phyloP scores from a whole-genome alignment of 208 protist species.

The Trypanosoma theileri region DNA sequence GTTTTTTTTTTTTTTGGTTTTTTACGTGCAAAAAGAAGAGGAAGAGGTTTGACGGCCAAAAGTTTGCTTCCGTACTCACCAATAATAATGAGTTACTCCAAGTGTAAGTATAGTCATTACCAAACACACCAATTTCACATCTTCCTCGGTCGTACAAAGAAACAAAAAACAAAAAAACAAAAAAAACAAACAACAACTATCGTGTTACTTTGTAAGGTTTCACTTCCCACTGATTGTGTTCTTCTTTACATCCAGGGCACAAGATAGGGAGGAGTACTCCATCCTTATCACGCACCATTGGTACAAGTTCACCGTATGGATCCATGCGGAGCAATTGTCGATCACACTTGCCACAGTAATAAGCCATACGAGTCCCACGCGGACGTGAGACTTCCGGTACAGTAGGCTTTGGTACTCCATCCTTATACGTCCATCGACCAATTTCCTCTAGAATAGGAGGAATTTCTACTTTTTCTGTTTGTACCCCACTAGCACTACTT shows the following conservation, averaged over 20 bases:
- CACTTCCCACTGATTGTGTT: constrained; percentile 70
- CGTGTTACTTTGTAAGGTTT: constrained; percentile 38
- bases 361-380: constrained; percentile 32
- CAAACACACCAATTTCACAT: no score
- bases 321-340: constrained; percentile 74
- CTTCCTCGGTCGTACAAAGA: not conserved
- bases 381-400: not conserved
- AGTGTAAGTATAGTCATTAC: no score
- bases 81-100: no score
- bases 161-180: constrained; percentile 1
- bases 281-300: constrained; percentile 65
- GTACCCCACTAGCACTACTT: not conserved
- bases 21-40: no score
- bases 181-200: not conserved
- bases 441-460: constrained; percentile 28
- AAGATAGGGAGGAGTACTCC: constrained; percentile 65
- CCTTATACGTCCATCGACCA: constrained; percentile 18
- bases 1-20: no score
- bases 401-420: constrained; percentile 5
- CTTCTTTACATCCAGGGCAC: constrained; percentile 75
- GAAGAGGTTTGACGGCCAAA: no score
- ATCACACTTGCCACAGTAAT: constrained; percentile 73
- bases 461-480: not conserved
- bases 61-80: no score
- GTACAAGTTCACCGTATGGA: constrained; percentile 73